phyloP scores from a whole-genome alignment of 2,329 filamentous ascomycete genomes.

The Myriosclerotinia scirpicola region DNA sequence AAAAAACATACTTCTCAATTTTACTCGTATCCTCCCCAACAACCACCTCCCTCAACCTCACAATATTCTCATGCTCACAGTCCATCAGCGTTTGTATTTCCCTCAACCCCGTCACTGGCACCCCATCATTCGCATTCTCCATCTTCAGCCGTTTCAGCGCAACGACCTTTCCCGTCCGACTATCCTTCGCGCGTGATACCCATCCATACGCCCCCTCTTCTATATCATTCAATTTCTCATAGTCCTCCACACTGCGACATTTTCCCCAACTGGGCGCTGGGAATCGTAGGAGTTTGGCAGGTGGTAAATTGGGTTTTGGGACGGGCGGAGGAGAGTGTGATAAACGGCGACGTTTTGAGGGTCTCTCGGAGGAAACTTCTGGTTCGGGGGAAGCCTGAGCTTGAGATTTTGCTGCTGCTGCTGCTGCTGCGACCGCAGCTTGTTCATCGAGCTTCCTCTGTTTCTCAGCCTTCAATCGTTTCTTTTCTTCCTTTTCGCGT shows the following conservation, averaged over 20 bases:
- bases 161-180: conserved; percentile 73
- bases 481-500: conserved; percentile 86
- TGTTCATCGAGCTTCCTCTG: conserved; percentile 63
- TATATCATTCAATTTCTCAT: conserved; percentile 92
- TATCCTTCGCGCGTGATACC: conserved; percentile 81
- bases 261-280: conserved; percentile 65
- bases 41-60: conserved; percentile 79
- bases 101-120: conserved; percentile 87
- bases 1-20: conserved; percentile 53
- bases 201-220: conserved; percentile 96
- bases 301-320: conserved; percentile 41
- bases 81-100: conserved; percentile 91
- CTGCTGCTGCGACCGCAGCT: conserved; percentile 37
- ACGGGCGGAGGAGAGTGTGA: conserved; percentile 34
- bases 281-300: conserved; percentile 68
- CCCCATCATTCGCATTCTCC: conserved; percentile 67
- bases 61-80: conserved; percentile 79
- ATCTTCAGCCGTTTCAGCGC: conserved; percentile 94
- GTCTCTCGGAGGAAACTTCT: conserved; percentile 48
- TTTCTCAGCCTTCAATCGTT: conserved; percentile 78
- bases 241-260: conserved; percentile 79
- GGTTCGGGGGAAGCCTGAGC: conserved; percentile 42
- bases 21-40: conserved; percentile 61
- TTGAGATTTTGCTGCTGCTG: conserved; percentile 40
- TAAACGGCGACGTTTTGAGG: conserved; percentile 62